Conservation (phyloP, 257 asterid genomes). For the Schizonepeta tenuifolia region DNA sequence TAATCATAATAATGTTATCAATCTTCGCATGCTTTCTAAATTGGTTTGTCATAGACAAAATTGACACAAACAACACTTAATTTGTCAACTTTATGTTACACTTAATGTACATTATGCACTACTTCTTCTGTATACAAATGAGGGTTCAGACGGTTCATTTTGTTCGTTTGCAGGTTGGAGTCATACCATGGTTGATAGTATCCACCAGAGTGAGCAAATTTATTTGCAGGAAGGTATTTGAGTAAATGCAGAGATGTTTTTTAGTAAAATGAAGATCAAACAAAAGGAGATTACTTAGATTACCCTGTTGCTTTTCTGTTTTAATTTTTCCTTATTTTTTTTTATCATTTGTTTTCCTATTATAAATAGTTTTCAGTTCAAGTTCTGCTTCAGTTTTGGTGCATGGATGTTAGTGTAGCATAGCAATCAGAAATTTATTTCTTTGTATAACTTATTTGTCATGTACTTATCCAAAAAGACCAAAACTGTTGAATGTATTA, state of each 20-base stretch:
- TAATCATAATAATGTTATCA: background rate
- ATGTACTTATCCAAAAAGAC: background rate
- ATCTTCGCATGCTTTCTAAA: background rate
- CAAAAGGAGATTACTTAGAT: conserved; percentile 9
- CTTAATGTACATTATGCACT: background rate
- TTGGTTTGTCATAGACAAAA: background rate
- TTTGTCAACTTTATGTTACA: background rate
- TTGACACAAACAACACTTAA: background rate
- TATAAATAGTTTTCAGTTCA: background rate
- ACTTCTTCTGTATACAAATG: background rate
- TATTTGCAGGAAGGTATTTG: conserved; percentile 64
- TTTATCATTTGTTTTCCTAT: background rate
- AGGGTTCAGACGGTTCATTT: conserved; percentile 24
- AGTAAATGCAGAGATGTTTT: conserved; percentile 19
- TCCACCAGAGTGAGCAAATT: conserved; percentile 80
- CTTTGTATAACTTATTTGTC: conserved; percentile 12
- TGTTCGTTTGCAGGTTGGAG: conserved; percentile 72
- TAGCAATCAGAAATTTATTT: background rate
- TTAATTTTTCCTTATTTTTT: background rate
- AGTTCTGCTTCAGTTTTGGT: conserved; percentile 6
- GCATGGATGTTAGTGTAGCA: conserved; percentile 29
- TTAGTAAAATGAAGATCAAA: background rate
- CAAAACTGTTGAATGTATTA: conserved; percentile 5
- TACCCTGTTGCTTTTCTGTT: conserved; percentile 16
- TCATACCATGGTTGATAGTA: conserved; percentile 85